Percentiles rank a stretch among this genome's conserved stretches.
Evolutionary conservation across 768 basidiomycete genomes (phyloP).

Genomic region (Solioccasus polychromus): DNA sequence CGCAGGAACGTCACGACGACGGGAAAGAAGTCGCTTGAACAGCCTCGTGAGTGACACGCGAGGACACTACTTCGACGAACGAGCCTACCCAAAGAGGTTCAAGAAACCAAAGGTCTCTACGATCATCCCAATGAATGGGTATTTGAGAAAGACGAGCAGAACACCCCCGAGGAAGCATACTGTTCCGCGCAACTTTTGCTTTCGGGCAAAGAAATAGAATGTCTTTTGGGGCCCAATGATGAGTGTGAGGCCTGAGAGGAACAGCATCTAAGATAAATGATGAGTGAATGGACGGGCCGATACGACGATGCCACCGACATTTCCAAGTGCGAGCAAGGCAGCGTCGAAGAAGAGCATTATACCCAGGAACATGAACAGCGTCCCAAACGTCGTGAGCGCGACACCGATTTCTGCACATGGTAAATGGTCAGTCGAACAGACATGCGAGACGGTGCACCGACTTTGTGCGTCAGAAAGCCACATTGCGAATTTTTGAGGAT

Average conservation of each 20-base stretch:
- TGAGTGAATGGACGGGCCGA: background rate
- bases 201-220: conserved; percentile 96
- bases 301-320: conserved; percentile 52
- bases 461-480: conserved; percentile 57
- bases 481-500: conserved; percentile 29
- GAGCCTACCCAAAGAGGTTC: conserved; percentile 86
- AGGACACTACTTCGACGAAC: background rate
- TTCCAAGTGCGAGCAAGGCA: conserved; percentile 93
- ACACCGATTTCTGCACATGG: conserved; percentile 84
- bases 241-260: conserved; percentile 89
- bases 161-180: conserved; percentile 88
- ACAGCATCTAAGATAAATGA: conserved; percentile 69
- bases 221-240: conserved; percentile 98
- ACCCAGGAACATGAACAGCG: conserved; percentile 93
- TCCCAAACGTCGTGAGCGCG: conserved; percentile 93
- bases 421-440: conserved; percentile 1
- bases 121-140: conserved; percentile 90
- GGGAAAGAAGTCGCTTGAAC: conserved; percentile 91
- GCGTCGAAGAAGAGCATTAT: conserved; percentile 97
- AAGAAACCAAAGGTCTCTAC: conserved; percentile 97
- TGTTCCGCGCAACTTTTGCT: conserved; percentile 91
- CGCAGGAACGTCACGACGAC: conserved; percentile 96
- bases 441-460: conserved; percentile 12
- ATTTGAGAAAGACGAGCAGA: conserved; percentile 89
- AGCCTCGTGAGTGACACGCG: conserved; percentile 3